Evolutionary conservation across 352 stramenopile genomes (phyloP), one percentile per base, ranked within the genome.

Genomic region (Peronospora farinosa): DNA sequence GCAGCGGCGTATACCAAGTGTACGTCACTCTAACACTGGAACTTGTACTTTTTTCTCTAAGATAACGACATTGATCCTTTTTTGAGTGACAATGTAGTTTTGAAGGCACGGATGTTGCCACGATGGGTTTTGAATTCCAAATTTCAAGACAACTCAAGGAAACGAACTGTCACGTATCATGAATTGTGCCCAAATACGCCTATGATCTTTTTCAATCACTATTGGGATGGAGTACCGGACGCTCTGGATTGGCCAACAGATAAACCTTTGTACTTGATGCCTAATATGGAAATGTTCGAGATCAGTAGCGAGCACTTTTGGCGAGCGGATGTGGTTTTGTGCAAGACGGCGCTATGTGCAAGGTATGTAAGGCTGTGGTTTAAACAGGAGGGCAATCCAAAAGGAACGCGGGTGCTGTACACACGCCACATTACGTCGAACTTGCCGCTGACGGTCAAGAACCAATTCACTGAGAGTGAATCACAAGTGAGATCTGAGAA

Each of bases 211-310:
- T 78, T 84, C 47, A 84, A 82, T 50, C 72, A 81, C 54, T 84
- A 82, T 28, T 81, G 67, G 68, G 54, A 78, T 11, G 57, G 35
- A 10, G 5, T 84, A 1, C 64, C 40, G 0, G 48, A 59, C 0
- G 44, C 60, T 1, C 38, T 63, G 0, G 27, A 57, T 6, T 84
- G 67, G 54, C 73, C 70, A 3, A 54, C 51, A 9, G 39, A 43
- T 0, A 84, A 81, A 38, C 60, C 63, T 0, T 9, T 84, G 12
- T 84, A 76, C 35, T 42, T 79, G 23, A 79, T 79, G 69, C 66
- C 69, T 3, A 79, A 79, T 40, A 70, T 79, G 23, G 68, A 85
- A 51, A 85, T 85, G 74, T 74, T 74, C 58, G 73, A 84, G 48
- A 47, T 82, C 0, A 46, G 60, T n/a, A 60, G 54, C 15, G 48